A percentile compares a stretch with the other conserved stretches of the same genome.
Conservation (phyloP, 1,139 yeast genomes). For the Sugiyamaella pinicola region DNA sequence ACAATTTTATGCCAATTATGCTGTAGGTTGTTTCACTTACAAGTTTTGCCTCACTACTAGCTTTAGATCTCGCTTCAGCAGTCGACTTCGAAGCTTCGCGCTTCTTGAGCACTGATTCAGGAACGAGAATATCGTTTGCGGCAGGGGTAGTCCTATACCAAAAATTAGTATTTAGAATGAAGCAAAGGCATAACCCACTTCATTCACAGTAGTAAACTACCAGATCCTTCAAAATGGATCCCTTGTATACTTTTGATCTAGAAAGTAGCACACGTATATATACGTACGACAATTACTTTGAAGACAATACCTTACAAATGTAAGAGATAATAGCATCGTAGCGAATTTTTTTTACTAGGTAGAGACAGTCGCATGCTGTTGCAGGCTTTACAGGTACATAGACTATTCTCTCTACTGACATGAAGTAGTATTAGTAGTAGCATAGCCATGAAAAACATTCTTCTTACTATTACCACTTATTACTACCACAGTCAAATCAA, state of each 20-base stretch:
- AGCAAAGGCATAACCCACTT: neutral
- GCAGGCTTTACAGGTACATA: no score
- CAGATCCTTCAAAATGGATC: slow-evolving; percentile 22
- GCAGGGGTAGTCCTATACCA: slow-evolving; percentile 29
- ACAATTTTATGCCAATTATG: no score
- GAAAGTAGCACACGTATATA: slow-evolving; percentile 10
- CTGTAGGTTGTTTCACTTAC: slow-evolving; percentile 63
- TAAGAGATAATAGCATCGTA: slow-evolving; percentile 26
- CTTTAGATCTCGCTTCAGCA: slow-evolving; percentile 85
- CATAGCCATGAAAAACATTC: no score
- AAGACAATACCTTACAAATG: slow-evolving; percentile 27
- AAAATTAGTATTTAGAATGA: slow-evolving; percentile 13
- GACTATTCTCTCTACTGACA: neutral
- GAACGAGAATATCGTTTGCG: slow-evolving; percentile 47
- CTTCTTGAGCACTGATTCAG: slow-evolving; percentile 97
- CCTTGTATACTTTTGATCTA: slow-evolving; percentile 30
- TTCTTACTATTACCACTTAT: no score
- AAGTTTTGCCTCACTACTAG: slow-evolving; percentile 73
- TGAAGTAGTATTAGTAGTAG: neutral
- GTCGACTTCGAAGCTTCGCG: slow-evolving; percentile 54
- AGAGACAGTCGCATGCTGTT: neutral
- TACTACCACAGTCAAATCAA: no score
- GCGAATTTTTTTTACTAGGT: slow-evolving; percentile 23
- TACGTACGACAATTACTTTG: slow-evolving; percentile 4
- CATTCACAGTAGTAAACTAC: slow-evolving; percentile 6